Evolutionary conservation across 257 asterid species (phyloP).

Genomic region (Scutellaria baicalensis): DNA sequence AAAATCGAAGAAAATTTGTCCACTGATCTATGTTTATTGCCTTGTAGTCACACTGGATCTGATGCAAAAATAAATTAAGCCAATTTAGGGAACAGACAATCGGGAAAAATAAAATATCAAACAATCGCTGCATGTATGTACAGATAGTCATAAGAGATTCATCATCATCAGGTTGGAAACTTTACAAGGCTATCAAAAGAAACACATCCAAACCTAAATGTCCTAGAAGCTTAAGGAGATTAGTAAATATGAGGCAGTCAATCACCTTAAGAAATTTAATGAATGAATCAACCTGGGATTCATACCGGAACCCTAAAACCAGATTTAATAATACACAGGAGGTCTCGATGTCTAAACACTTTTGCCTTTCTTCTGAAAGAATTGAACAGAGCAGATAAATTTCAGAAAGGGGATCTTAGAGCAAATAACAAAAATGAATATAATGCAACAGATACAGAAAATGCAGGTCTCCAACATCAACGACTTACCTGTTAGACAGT

Average conservation of each 20-base stretch:
- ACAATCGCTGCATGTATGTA: background rate
- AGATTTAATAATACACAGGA: slow-evolving; percentile 60
- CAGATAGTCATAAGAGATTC: background rate
- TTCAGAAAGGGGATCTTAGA: background rate
- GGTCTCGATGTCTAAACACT: slow-evolving; percentile 83
- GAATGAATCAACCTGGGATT: slow-evolving; percentile 54
- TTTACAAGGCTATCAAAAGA: background rate
- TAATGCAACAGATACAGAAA: background rate
- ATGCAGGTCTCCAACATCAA: background rate
- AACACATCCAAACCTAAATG: background rate
- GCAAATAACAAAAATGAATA: background rate
- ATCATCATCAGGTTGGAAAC: background rate
- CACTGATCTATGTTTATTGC: slow-evolving; percentile 89
- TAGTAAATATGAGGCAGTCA: too few species aligned
- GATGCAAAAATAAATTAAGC: slow-evolving; percentile 18
- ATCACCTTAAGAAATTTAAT: slow-evolving; percentile 61
- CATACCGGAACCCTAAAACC: slow-evolving; percentile 56
- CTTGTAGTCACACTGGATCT: slow-evolving; percentile 76
- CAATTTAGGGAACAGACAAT: background rate
- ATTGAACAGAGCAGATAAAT: slow-evolving; percentile 2
- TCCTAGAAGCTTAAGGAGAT: background rate
- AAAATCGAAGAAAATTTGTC: slow-evolving; percentile 80
- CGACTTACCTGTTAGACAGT: slow-evolving; percentile 63
- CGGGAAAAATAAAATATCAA: background rate
- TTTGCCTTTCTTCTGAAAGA: slow-evolving; percentile 76